Conservation (phyloP, 441 rosid species). For the Geranium incanum region DNA sequence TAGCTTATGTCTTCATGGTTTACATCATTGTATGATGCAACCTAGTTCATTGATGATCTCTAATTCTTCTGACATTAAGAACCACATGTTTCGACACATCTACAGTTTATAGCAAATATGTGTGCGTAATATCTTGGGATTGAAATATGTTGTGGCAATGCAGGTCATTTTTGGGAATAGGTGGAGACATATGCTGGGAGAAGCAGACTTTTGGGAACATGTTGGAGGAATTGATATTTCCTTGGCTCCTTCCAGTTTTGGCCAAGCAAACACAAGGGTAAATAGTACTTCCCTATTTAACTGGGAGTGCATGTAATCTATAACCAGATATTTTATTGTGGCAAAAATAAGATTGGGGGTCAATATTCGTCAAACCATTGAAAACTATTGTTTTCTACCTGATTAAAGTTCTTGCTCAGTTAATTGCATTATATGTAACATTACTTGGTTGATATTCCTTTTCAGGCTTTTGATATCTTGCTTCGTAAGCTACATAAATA, state of each 20-base stretch:
- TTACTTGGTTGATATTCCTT: conserved; percentile 19
- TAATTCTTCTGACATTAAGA: neutral
- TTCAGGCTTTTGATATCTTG: conserved; percentile 80
- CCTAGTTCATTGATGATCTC: neutral
- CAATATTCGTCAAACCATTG: neutral
- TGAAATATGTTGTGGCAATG: conserved; percentile 23
- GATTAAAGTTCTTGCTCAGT: neutral
- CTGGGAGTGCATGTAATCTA: conserved; percentile 1
- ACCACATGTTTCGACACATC: neutral
- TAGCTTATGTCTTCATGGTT: neutral
- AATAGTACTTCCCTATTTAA: conserved; percentile 9
- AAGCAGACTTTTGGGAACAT: conserved; percentile 87
- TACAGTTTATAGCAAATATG: neutral
- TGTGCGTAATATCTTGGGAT: conserved; percentile 9
- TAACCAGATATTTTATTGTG: neutral
- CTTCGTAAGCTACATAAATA: conserved; percentile 76
- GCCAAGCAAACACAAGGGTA: conserved; percentile 88
- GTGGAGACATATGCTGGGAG: conserved; percentile 94
- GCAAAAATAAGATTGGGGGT: conserved; percentile 5
- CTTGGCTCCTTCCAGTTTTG: conserved; percentile 84
- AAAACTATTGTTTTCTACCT: neutral
- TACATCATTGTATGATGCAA: no score
- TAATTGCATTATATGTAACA: neutral
- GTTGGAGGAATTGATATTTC: conserved; percentile 88
- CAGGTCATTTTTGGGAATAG: conserved; percentile 92